A percentile compares a stretch with the other conserved stretches of the same genome.
Conservation (phyloP, 169 alveolate species). For the Eimeria sp. region DNA sequence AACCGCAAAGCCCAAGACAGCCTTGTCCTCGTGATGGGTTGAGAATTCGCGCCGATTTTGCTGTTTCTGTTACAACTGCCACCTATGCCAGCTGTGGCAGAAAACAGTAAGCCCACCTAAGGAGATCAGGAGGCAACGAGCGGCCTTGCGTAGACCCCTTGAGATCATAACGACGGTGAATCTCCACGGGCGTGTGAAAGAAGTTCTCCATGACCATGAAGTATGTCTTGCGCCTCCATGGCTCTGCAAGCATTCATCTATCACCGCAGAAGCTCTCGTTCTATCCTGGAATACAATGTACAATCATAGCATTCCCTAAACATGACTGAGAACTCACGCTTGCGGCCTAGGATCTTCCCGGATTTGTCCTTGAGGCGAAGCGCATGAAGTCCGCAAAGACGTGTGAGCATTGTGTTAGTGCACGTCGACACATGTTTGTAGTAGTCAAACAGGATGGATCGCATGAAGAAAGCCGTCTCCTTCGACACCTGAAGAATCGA, state of each 20-base stretch:
- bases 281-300: not conserved
- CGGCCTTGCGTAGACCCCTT: conserved; percentile 85
- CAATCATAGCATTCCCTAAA: not conserved
- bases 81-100: not conserved
- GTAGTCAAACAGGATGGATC: conserved; percentile 85
- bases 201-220: conserved; percentile 98
- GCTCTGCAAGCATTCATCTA: conserved; percentile 11
- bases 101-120: conserved; percentile 16
- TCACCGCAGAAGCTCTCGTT: not conserved
- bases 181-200: conserved; percentile 95
- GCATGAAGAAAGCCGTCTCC: conserved; percentile 86
- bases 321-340: not conserved
- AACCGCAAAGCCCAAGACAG: too few relatives aligned
- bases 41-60: not conserved
- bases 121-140: conserved; percentile 81
- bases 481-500: conserved; percentile 76
- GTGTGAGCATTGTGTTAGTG: conserved; percentile 89
- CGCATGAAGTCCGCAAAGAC: conserved; percentile 95
- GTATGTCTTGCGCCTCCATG: conserved; percentile 89
- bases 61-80: not conserved
- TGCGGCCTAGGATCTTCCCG: conserved; percentile 15
- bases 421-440: conserved; percentile 86
- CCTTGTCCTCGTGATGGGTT: too few relatives aligned
- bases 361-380: conserved; percentile 90
- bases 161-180: conserved; percentile 86